Base-by-base conservation (phyloP, 176 grass and related monocot species). In the Phyllostachys edulis region DNA sequence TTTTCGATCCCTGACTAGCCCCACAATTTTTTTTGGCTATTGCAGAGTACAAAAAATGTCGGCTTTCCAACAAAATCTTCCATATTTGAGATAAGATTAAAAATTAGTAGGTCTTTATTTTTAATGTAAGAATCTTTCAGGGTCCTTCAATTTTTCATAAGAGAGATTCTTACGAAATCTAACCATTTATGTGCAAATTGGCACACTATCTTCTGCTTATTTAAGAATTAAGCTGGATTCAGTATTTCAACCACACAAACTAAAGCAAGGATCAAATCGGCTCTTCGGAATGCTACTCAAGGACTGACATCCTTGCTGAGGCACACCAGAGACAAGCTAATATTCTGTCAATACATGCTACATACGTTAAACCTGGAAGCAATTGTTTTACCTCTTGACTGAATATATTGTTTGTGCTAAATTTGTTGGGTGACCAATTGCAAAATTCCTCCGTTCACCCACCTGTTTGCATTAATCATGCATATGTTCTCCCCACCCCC, bases 391-490 rank as follows among this genome's bases (percentile, higher is more conserved):
- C 23, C 47, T 67, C 20, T 23, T 64, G 45, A 36, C 56, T 63
- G 67, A 79, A 52, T 55, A 38, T 83, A 23, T 45, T 66, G 6
- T 75, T 66, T 36, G 56, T 15, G 16, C 20, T 73, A 55, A 14
- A 73, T 10, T 67, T 88, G 39, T 42, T 67, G 2, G 40, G 29
- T 4, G 15, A 54, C 23, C 36, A 42, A 18, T 50, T 51, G 6
- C 55, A 47, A n/a, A 77, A 78, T 51, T 65, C 59, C 26, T 83
- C 14, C 42, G 38, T 82, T 16, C 11, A 82, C 80, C 16, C 40
- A 76, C 29, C 56, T 87, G 63, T 39, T 69, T 82, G n/a, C 17
- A 83, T 59, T 78, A 78, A 24, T 83, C 17, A 13, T 65, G 56
- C 42, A 77, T n/a, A 64, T 57, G 51, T 63, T 84, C 32, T 59